A percentile compares a stretch with the other conserved stretches of the same genome.
phyloP scores from a whole-genome alignment of 192 early-diverging fungal species.

The Kappamyces sp. region DNA sequence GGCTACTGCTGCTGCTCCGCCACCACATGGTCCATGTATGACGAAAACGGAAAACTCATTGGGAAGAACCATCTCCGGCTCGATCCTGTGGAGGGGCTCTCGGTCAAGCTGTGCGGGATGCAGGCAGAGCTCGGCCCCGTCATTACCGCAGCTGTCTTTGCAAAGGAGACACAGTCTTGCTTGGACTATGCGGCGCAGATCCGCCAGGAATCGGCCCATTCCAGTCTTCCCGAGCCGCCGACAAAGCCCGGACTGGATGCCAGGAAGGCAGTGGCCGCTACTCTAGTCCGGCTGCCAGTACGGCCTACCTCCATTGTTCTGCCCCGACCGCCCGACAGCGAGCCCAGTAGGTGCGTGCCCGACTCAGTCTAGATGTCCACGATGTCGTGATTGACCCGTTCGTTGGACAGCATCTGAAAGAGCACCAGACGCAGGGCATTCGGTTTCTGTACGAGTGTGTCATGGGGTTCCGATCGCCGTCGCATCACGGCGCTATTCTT shows the following conservation, averaged over 20 bases:
- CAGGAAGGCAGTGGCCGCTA: not conserved
- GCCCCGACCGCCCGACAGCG: conserved; percentile 17
- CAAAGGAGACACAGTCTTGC: too few species aligned
- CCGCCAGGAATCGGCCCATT: too few species aligned
- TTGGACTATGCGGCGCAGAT: too few species aligned
- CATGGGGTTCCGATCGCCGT: conserved; percentile 37
- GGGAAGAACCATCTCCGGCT: too few species aligned
- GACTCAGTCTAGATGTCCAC: conserved; percentile 14
- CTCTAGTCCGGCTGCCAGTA: conserved; percentile 19
- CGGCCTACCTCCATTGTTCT: conserved; percentile 26
- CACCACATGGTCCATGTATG: too few species aligned
- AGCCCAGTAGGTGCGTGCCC: conserved; percentile 5
- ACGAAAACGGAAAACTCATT: too few species aligned
- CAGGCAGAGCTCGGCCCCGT: too few species aligned
- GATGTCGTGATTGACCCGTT: conserved; percentile 45
- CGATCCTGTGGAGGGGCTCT: too few species aligned
- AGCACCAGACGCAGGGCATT: conserved; percentile 45
- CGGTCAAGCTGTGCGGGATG: too few species aligned
- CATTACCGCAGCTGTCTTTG: too few species aligned
- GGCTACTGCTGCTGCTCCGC: too few species aligned
- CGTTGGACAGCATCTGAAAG: conserved; percentile 28
- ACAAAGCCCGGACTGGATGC: too few species aligned
- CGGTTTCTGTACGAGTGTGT: conserved; percentile 47
- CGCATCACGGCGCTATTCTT: conserved; percentile 41
- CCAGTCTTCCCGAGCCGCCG: not conserved